These are phyloP conservation scores for Discostella stelligeroides DNA, from an alignment of 108 stramenopile species.

Conservation along the genomic window DNA sequence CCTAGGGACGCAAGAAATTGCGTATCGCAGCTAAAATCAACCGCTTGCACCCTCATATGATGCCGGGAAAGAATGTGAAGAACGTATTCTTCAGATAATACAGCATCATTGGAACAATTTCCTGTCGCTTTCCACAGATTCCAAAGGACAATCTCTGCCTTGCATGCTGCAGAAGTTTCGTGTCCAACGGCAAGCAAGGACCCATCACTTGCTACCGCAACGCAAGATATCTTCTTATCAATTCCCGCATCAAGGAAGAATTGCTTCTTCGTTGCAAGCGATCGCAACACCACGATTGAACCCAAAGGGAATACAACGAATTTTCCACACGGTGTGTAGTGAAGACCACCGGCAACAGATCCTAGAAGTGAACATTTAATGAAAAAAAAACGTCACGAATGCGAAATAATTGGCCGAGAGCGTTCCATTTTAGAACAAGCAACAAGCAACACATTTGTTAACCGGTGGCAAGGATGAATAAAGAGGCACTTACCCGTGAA, in stretches of 20 bases:
- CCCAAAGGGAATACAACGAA: slow-evolving; percentile 68
- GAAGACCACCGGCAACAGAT: slow-evolving; percentile 65
- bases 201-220: slow-evolving; percentile 76
- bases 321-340: slow-evolving; percentile 76
- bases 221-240: slow-evolving; percentile 66
- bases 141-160: slow-evolving; percentile 81
- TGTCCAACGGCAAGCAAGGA: slow-evolving; percentile 75
- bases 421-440: no score
- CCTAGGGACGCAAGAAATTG: slow-evolving; percentile 74
- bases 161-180: slow-evolving; percentile 47
- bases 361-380: slow-evolving; percentile 20
- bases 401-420: not conserved
- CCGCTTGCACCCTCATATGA: slow-evolving; percentile 69
- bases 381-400: not conserved
- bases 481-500: slow-evolving; percentile 55
- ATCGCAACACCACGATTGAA: slow-evolving; percentile 47
- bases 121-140: slow-evolving; percentile 63
- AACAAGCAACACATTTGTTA: no score
- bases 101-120: slow-evolving; percentile 37
- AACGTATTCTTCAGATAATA: slow-evolving; percentile 47
- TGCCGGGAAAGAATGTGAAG: slow-evolving; percentile 75
- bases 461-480: no score
- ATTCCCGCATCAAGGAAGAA: slow-evolving; percentile 82
- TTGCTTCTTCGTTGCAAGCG: slow-evolving; percentile 46
- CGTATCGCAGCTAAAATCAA: slow-evolving; percentile 66